phyloP scores from a whole-genome alignment of 2,329 filamentous ascomycete genomes.

The Plenodomus biglobosus region DNA sequence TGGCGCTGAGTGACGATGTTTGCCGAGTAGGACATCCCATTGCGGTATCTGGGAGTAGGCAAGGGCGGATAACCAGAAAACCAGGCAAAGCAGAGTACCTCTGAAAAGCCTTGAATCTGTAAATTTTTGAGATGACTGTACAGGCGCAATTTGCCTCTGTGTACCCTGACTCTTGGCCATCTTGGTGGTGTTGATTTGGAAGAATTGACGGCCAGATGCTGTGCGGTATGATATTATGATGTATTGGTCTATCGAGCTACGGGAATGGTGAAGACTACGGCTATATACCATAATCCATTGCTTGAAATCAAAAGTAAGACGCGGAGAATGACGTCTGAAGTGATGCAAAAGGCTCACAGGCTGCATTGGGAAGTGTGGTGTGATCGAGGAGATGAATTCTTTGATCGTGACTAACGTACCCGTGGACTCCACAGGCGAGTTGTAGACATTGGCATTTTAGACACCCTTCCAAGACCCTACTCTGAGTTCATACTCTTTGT shows the following conservation, averaged over 20 bases:
- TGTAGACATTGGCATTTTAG: too few relatives aligned
- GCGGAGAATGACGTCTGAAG: not conserved
- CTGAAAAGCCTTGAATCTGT: not conserved
- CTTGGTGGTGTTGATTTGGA: conserved; percentile 3
- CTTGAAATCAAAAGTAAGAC: conserved; percentile 1
- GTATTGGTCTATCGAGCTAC: too few relatives aligned
- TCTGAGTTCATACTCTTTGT: too few relatives aligned
- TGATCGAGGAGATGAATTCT: too few relatives aligned
- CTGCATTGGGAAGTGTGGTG: not conserved
- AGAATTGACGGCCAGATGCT: conserved; percentile 4
- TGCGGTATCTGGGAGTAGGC: conserved; percentile 16
- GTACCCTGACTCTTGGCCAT: conserved; percentile 22
- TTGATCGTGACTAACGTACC: too few relatives aligned
- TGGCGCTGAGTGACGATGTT: conserved; percentile 4
- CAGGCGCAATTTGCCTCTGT: not conserved
- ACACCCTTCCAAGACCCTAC: too few relatives aligned
- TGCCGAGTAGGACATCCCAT: conserved; percentile 12
- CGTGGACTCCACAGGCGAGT: too few relatives aligned
- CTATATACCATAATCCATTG: too few relatives aligned
- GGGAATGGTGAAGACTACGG: too few relatives aligned
- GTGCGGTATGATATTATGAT: too few relatives aligned
- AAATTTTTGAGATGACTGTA: not conserved
- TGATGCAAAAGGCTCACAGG: not conserved
- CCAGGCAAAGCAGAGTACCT: not conserved
- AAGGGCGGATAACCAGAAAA: conserved; percentile 1